Evolutionary conservation across 2,329 filamentous ascomycete species (phyloP).

Genomic region (Aspergillus sergii): DNA sequence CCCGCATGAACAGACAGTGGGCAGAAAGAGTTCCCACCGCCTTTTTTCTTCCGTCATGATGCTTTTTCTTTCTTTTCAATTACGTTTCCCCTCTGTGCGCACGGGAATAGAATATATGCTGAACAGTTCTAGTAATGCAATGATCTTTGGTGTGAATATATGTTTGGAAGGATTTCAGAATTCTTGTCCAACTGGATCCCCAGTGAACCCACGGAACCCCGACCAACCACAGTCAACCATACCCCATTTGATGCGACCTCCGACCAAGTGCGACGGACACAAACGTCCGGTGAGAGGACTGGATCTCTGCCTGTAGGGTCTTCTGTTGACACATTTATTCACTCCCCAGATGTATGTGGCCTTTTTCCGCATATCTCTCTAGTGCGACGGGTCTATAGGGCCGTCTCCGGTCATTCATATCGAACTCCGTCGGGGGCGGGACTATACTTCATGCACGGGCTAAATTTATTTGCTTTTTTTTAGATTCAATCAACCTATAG

Average conservation of each 20-base stretch:
- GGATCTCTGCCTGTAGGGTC: constrained; percentile 16
- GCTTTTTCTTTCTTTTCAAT: constrained; percentile 9
- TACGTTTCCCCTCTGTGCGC: background rate
- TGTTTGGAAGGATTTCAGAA: constrained; percentile 23
- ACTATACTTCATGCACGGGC: background rate
- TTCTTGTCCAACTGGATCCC: constrained; percentile 13
- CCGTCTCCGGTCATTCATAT: background rate
- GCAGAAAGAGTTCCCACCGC: constrained; percentile 24
- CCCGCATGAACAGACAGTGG: constrained; percentile 1
- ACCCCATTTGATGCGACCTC: constrained; percentile 28
- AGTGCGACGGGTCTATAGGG: background rate
- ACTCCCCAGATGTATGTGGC: constrained; percentile 1
- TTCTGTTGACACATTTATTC: background rate
- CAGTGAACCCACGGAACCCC: constrained; percentile 6
- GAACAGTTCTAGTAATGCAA: constrained; percentile 11
- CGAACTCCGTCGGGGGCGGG: background rate
- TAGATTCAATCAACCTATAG: constrained; percentile 13
- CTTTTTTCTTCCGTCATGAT: constrained; percentile 20
- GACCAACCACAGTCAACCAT: constrained; percentile 9
- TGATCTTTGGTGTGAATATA: constrained; percentile 22
- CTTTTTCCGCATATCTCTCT: constrained; percentile 1
- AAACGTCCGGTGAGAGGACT: constrained; percentile 27
- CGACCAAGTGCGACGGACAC: constrained; percentile 22
- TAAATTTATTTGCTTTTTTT: constrained; percentile 9
- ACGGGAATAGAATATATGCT: constrained; percentile 8